Percentiles rank a stretch among this genome's conserved stretches.
Conservation (phyloP, 805 yeast genomes). For the Yamadazyma endophytica region DNA sequence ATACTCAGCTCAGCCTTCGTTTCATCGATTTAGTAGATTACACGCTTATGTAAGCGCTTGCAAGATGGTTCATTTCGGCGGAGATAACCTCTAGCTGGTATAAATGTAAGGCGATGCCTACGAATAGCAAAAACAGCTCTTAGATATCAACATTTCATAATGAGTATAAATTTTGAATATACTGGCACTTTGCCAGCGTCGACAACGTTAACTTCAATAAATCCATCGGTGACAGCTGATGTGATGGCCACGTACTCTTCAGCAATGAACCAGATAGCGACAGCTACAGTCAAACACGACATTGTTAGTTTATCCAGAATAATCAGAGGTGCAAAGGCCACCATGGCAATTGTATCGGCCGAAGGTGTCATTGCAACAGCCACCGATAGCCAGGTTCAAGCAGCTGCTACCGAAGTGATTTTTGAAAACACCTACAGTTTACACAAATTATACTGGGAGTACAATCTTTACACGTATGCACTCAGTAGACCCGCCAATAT, state of each 20-base stretch:
- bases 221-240: constrained; percentile 14
- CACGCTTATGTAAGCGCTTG: too few relatives aligned
- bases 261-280: constrained; percentile 10
- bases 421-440: constrained; percentile 27
- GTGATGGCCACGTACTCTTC: constrained; percentile 16
- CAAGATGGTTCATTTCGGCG: too few relatives aligned
- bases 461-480: constrained; percentile 27
- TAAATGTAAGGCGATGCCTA: too few relatives aligned
- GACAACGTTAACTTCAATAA: constrained; percentile 20
- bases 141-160: neutral
- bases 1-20: too few relatives aligned
- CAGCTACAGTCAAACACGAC: constrained; percentile 9
- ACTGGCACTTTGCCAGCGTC: constrained; percentile 25
- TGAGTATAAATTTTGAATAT: too few relatives aligned
- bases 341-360: constrained; percentile 27
- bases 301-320: constrained; percentile 16
- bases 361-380: constrained; percentile 33
- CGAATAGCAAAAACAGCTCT: too few relatives aligned
- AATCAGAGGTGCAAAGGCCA: constrained; percentile 31
- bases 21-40: too few relatives aligned
- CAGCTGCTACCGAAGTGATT: constrained; percentile 27
- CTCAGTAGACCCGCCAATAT: constrained; percentile 27
- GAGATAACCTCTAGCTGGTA: too few relatives aligned
- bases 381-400: constrained; percentile 18
- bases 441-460: constrained; percentile 19